These are phyloP conservation scores for Phytophthora brassicae DNA, from an alignment of 352 stramenopile genomes.

Conservation along the genomic window DNA sequence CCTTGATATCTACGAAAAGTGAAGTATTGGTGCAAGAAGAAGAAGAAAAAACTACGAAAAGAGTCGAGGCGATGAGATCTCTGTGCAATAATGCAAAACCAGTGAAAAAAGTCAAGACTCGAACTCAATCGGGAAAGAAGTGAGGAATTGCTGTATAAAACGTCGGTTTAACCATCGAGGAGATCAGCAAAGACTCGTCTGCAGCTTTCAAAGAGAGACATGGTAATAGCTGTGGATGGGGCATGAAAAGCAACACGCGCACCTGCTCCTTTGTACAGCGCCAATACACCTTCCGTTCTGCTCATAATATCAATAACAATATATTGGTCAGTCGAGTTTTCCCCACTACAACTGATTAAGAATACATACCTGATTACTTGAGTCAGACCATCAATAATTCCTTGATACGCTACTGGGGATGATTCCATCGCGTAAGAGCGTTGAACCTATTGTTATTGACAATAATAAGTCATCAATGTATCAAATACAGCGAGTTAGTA, in stretches of 20 bases:
- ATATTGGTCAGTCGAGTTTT: conserved; percentile 4
- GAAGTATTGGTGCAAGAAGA: conserved; percentile 38
- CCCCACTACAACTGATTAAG: not conserved
- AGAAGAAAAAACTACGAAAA: conserved; percentile 23
- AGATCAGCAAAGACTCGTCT: conserved; percentile 55
- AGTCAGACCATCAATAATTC: conserved; percentile 88
- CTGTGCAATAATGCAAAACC: conserved; percentile 32
- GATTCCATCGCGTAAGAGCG: conserved; percentile 42
- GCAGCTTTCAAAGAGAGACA: conserved; percentile 95
- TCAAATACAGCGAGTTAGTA: not conserved
- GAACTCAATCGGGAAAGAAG: conserved; percentile 9
- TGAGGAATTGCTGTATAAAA: conserved; percentile 16
- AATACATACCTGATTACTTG: conserved; percentile 60
- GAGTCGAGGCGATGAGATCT: conserved; percentile 29
- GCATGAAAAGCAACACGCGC: conserved; percentile 95
- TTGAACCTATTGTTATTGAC: conserved; percentile 36
- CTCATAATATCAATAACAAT: conserved; percentile 3
- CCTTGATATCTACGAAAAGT: conserved; percentile 23
- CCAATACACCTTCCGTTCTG: conserved; percentile 86
- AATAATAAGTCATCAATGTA: conserved; percentile 4
- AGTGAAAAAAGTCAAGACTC: conserved; percentile 20
- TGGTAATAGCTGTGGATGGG: conserved; percentile 96
- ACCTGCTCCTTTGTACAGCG: conserved; percentile 94
- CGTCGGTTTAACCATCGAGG: conserved; percentile 36
- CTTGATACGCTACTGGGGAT: conserved; percentile 42